Percentiles rank a stretch among this genome's conserved stretches.
Conservation (phyloP, 2,329 filamentous ascomycete genomes). For the Epichloe sylvatica region DNA sequence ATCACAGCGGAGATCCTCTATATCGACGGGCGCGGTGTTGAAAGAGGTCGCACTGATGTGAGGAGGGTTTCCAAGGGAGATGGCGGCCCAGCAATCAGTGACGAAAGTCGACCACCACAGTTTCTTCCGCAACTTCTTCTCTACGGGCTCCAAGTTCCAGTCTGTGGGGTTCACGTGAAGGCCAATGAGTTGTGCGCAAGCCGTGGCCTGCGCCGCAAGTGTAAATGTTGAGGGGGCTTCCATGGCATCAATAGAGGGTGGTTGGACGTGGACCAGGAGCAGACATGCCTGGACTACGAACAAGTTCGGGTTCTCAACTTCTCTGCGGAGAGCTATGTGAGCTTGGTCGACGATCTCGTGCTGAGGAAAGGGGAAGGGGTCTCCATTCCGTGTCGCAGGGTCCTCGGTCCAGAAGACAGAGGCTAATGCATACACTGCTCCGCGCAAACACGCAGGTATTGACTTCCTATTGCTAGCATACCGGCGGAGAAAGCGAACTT, state of each 20-base stretch:
- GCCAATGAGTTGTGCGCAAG: slow-evolving; percentile 31
- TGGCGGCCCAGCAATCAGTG: slow-evolving; percentile 30
- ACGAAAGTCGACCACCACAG: slow-evolving; percentile 32
- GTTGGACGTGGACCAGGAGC: slow-evolving; percentile 30
- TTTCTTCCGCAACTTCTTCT: slow-evolving; percentile 29
- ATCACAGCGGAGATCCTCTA: slow-evolving; percentile 29
- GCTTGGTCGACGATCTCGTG: slow-evolving; percentile 28
- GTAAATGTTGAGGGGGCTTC: slow-evolving; percentile 33
- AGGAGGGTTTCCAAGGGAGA: slow-evolving; percentile 33
- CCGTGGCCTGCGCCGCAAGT: slow-evolving; percentile 27
- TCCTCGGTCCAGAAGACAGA: slow-evolving; percentile 10
- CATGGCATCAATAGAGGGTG: slow-evolving; percentile 30
- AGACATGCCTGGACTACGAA: slow-evolving; percentile 33
- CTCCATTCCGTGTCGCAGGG: background rate
- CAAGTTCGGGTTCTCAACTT: slow-evolving; percentile 33
- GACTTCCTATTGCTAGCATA: slow-evolving; percentile 23
- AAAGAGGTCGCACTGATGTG: slow-evolving; percentile 28
- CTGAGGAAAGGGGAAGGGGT: slow-evolving; percentile 22
- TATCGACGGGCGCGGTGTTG: slow-evolving; percentile 22
- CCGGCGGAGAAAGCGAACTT: slow-evolving; percentile 26
- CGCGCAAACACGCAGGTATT: slow-evolving; percentile 30
- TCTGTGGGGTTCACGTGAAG: slow-evolving; percentile 28
- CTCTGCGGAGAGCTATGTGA: slow-evolving; percentile 27
- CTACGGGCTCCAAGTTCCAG: slow-evolving; percentile 29
- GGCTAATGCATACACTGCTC: slow-evolving; percentile 30